phyloP scores from a whole-genome alignment of 2,329 filamentous ascomycete genomes.

The Ceratocystis cubensis region DNA sequence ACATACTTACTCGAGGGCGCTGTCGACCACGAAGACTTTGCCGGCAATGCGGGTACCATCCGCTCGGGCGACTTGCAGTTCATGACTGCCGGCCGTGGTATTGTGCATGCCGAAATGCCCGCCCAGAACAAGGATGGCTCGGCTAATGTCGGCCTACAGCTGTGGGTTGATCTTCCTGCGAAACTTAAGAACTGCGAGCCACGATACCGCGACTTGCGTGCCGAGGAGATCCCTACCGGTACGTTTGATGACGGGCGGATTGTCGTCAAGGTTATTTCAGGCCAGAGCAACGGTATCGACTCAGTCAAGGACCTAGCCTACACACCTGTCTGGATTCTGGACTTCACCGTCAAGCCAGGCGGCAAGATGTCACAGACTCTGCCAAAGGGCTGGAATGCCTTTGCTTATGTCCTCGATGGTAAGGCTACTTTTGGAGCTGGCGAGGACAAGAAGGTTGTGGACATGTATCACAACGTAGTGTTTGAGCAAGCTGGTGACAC shows the following conservation, averaged over 20 bases:
- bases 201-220: slow-evolving; percentile 74
- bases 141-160: slow-evolving; percentile 74
- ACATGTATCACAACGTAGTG: slow-evolving; percentile 75
- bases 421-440: slow-evolving; percentile 50
- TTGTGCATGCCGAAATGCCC: slow-evolving; percentile 95
- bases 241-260: slow-evolving; percentile 61
- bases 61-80: slow-evolving; percentile 85
- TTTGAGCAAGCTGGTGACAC: slow-evolving; percentile 70
- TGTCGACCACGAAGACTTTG: slow-evolving; percentile 86
- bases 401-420: slow-evolving; percentile 74
- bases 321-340: slow-evolving; percentile 92
- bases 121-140: slow-evolving; percentile 61
- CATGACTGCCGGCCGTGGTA: slow-evolving; percentile 88
- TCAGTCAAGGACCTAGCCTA: slow-evolving; percentile 84
- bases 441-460: slow-evolving; percentile 40
- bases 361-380: slow-evolving; percentile 63
- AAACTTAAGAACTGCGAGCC: slow-evolving; percentile 80
- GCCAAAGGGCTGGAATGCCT: slow-evolving; percentile 76
- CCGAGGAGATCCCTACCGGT: slow-evolving; percentile 65
- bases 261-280: slow-evolving; percentile 79
- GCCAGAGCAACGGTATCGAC: slow-evolving; percentile 70
- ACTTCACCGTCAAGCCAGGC: slow-evolving; percentile 68
- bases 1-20: slow-evolving; percentile 80
- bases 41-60: slow-evolving; percentile 73
- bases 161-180: slow-evolving; percentile 86